Conservation (phyloP, 2,329 filamentous ascomycete genomes). For the Mariannaea elegans region DNA sequence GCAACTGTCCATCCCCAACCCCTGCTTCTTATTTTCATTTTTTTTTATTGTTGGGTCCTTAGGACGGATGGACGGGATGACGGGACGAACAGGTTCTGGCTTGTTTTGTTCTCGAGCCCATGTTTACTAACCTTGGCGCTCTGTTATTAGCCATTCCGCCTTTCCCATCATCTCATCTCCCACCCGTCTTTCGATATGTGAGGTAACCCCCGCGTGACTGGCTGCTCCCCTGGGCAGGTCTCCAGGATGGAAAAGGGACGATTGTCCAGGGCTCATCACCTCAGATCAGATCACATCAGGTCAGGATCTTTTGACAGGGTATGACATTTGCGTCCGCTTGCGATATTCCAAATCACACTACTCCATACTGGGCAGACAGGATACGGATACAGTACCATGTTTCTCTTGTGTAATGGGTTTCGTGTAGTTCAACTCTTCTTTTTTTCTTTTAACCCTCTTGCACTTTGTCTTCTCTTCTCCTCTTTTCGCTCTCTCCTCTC, state of each 20-base stretch:
- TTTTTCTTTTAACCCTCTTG: conserved; percentile 1
- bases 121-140: background rate
- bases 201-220: conserved; percentile 14
- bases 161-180: conserved; percentile 6
- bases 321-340: conserved; percentile 2
- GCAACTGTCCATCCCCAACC: too few species aligned
- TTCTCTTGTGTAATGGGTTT: too few species aligned
- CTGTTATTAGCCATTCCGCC: background rate
- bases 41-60: too few species aligned
- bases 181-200: conserved; percentile 10
- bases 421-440: background rate
- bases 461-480: conserved; percentile 1
- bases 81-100: too few species aligned
- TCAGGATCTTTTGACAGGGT: conserved; percentile 12
- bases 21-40: too few species aligned
- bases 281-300: conserved; percentile 14
- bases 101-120: conserved; percentile 14
- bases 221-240: conserved; percentile 14
- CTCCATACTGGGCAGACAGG: too few species aligned
- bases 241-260: conserved; percentile 3
- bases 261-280: conserved; percentile 11
- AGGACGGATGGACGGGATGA: too few species aligned
- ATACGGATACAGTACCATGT: too few species aligned
- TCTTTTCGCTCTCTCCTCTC: conserved; percentile 16
- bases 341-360: too few species aligned